Conservation (phyloP, 2,329 filamentous ascomycete species). For the Penicillium sp. region DNA sequence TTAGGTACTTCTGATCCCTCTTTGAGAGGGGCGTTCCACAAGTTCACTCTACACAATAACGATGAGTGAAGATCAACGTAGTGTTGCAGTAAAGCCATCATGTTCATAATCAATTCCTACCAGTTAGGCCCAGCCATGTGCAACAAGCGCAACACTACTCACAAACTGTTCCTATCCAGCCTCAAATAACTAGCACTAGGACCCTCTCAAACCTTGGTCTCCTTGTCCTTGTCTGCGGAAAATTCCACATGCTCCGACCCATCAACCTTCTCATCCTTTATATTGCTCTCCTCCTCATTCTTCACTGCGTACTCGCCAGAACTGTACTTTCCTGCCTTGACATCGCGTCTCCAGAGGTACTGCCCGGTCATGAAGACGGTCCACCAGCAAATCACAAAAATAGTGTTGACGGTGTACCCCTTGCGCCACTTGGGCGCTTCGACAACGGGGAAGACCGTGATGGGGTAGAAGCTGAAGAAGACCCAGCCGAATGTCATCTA, state of each 20-base stretch:
- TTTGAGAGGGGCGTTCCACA: no score
- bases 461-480: conserved; percentile 24
- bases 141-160: no score
- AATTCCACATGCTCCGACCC: conserved; percentile 14
- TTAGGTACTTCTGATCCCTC: no score
- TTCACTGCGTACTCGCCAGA: not conserved
- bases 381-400: conserved; percentile 19
- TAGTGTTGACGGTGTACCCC: conserved; percentile 22
- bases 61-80: no score
- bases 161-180: no score
- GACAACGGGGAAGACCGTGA: conserved; percentile 20
- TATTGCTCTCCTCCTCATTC: not conserved
- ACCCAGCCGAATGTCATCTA: conserved; percentile 24
- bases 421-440: conserved; percentile 23
- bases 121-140: no score
- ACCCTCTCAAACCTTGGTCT: not conserved
- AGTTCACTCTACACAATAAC: no score
- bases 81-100: no score
- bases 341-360: conserved; percentile 22
- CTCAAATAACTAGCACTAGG: no score
- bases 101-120: no score
- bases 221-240: not conserved
- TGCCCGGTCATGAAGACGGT: conserved; percentile 22
- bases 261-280: not conserved
- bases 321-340: conserved; percentile 9